A percentile compares a stretch with the other conserved stretches of the same genome.
These are phyloP conservation scores for Oryza coarctata DNA, from an alignment of 176 grass and related monocot genomes.

Conservation along the genomic window DNA sequence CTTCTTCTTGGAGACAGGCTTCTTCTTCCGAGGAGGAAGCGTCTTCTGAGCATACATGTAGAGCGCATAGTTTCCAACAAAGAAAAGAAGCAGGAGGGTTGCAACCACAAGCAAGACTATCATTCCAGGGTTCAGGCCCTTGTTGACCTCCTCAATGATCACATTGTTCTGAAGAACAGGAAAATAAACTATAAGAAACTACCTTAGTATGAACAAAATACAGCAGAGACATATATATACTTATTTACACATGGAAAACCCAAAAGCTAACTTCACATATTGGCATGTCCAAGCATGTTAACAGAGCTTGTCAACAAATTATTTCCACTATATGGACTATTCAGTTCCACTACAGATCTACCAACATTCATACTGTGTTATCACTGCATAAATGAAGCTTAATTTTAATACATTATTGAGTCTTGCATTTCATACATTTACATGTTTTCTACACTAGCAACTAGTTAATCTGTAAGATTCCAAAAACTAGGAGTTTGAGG, in stretches of 20 bases:
- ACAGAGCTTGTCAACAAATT: neutral
- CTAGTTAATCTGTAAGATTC: neutral
- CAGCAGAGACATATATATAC: neutral
- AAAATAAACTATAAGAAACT: conserved; percentile 15
- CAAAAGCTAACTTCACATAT: neutral
- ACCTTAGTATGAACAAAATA: neutral
- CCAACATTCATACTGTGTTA: neutral
- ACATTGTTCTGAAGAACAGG: conserved; percentile 62
- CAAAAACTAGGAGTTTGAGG: neutral
- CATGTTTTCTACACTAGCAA: neutral
- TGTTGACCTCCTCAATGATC: conserved; percentile 71
- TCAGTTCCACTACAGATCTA: neutral
- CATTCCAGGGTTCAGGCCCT: conserved; percentile 86
- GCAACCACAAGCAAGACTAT: conserved; percentile 79
- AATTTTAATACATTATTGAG: neutral
- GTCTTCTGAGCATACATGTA: conserved; percentile 87
- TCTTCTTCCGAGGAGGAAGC: conserved; percentile 87
- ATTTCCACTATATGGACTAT: neutral
- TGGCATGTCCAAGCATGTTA: neutral
- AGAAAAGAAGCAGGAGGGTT: conserved; percentile 70
- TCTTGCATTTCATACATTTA: neutral
- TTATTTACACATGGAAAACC: neutral
- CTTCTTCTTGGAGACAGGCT: conserved; percentile 94
- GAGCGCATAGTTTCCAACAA: conserved; percentile 80
- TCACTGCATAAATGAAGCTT: too few species aligned